phyloP scores from a whole-genome alignment of 2,329 filamentous ascomycete species.

The Monilinia fructigena region DNA sequence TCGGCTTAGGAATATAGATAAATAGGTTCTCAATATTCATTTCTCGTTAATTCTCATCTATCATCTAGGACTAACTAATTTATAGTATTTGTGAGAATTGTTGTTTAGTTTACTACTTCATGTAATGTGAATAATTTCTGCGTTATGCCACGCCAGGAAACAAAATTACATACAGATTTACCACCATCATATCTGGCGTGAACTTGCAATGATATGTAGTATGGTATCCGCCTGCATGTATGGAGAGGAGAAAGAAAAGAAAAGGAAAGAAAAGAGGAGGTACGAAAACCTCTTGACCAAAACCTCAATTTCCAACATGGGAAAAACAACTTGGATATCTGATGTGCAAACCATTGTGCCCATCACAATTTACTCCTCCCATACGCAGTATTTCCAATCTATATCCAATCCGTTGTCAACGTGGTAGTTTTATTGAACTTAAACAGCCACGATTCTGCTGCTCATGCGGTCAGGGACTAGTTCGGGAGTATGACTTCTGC shows the following conservation, averaged over 20 bases:
- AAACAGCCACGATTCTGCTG: slow-evolving; percentile 29
- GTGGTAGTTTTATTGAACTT: background rate
- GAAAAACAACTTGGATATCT: background rate
- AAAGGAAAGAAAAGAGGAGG: no score
- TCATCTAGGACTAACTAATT: background rate
- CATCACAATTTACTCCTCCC: background rate
- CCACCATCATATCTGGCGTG: background rate
- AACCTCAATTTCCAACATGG: background rate
- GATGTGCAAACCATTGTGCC: background rate
- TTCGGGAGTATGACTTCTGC: slow-evolving; percentile 56
- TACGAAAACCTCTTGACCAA: background rate
- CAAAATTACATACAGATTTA: background rate
- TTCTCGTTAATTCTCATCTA: background rate
- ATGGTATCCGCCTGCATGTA: background rate
- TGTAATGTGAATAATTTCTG: background rate
- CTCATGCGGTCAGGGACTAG: slow-evolving; percentile 53
- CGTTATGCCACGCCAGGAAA: no score
- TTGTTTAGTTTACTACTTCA: background rate
- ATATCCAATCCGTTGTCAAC: background rate
- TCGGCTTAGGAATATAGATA: background rate
- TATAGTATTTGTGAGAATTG: background rate
- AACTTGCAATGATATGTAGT: background rate
- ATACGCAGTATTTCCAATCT: background rate
- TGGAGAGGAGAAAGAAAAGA: background rate
- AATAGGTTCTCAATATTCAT: background rate